Percentiles rank a stretch among this genome's conserved stretches.
Evolutionary conservation across 106 monocot genomes (phyloP).

Genomic region (Cymbidium sinense): DNA sequence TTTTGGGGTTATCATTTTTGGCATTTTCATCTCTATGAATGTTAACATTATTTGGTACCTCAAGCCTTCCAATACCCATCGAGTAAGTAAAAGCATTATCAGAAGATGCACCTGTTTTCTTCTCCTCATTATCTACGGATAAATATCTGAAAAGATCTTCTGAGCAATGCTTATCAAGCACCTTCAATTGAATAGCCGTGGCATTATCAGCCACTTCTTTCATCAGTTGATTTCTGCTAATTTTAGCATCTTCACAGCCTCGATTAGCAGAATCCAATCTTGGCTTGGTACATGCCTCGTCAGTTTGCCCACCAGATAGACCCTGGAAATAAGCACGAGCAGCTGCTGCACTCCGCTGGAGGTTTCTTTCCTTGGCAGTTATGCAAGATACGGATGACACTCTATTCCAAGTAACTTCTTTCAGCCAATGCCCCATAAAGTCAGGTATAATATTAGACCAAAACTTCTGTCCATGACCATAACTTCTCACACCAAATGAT

Average conservation of each 20-base stretch:
- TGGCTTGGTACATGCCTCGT: constrained; percentile 15
- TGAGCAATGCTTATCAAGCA: constrained; percentile 10
- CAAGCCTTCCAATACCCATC: neutral
- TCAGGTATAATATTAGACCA: constrained; percentile 38
- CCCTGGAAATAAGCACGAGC: constrained; percentile 60
- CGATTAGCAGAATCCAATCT: constrained; percentile 20
- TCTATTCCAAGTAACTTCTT: constrained; percentile 37
- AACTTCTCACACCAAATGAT: constrained; percentile 60
- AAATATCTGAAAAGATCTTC: constrained; percentile 1
- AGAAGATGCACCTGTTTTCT: neutral
- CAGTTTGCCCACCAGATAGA: constrained; percentile 15
- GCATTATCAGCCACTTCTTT: constrained; percentile 7
- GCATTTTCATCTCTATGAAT: constrained; percentile 11
- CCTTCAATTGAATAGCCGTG: neutral
- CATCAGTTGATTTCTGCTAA: neutral
- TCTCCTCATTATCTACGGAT: neutral
- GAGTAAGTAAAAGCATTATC: constrained; percentile 7
- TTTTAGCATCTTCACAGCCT: constrained; percentile 15
- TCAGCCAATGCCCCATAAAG: constrained; percentile 36
- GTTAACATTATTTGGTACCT: neutral
- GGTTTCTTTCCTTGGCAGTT: constrained; percentile 62
- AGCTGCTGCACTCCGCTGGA: constrained; percentile 62
- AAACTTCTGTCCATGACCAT: constrained; percentile 30
- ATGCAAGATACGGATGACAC: constrained; percentile 29
- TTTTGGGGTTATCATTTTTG: neutral